phyloP scores from a whole-genome alignment of 2,329 filamentous ascomycete species.

The Sclerotinia spermophila region DNA sequence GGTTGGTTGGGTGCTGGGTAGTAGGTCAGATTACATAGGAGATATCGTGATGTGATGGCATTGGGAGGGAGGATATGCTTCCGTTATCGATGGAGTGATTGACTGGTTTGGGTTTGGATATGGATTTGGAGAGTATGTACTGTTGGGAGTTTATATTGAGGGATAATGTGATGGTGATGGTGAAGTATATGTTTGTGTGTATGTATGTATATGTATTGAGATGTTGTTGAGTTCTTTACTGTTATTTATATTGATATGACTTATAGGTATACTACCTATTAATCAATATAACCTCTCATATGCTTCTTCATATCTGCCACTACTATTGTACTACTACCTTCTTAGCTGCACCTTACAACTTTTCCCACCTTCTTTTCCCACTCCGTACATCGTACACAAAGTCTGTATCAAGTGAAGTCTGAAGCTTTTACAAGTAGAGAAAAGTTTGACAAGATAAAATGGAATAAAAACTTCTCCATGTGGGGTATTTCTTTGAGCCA shows the following conservation, averaged over 20 bases:
- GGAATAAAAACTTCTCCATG: background rate
- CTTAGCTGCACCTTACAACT: background rate
- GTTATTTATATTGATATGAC: background rate
- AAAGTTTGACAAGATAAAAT: conserved; percentile 5
- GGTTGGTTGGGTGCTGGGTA: background rate
- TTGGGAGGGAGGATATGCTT: background rate
- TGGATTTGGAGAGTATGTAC: too few species aligned
- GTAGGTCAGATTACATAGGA: too few species aligned
- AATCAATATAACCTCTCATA: background rate
- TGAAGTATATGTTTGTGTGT: too few species aligned
- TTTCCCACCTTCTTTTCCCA: background rate
- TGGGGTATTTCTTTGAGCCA: background rate
- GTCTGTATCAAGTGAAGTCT: background rate
- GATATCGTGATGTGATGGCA: too few species aligned
- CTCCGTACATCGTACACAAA: background rate
- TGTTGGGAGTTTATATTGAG: too few species aligned
- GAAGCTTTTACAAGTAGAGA: background rate
- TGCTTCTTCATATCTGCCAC: background rate
- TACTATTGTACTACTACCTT: background rate
- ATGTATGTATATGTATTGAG: background rate
- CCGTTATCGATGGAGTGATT: too few species aligned
- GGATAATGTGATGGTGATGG: background rate
- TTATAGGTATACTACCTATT: background rate
- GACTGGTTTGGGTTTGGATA: too few species aligned
- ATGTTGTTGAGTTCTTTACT: background rate